Evolutionary conservation across 2,329 filamentous ascomycete genomes (phyloP).

Genomic region (Trichoderma sp.): DNA sequence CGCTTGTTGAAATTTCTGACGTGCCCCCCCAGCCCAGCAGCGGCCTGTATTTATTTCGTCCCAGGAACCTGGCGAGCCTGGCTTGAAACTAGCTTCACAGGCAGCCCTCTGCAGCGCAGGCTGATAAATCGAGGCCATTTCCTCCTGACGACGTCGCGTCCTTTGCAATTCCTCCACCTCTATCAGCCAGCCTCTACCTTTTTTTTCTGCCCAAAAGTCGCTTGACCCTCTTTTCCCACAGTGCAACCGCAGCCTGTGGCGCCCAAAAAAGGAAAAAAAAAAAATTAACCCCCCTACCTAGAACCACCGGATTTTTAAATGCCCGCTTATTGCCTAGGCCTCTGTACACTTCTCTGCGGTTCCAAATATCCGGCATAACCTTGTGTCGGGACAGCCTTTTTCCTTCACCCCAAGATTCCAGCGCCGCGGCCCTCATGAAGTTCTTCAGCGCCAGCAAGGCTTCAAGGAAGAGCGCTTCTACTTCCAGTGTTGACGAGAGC

Average conservation of each 20-base stretch:
- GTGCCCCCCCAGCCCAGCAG: conserved; percentile 28
- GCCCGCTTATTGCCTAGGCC: conserved; percentile 36
- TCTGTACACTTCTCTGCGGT: conserved; percentile 26
- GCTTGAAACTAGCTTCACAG: conserved; percentile 23
- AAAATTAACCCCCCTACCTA: conserved; percentile 7
- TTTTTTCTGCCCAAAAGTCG: conserved; percentile 25
- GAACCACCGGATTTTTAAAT: conserved; percentile 29
- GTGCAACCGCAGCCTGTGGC: conserved; percentile 13
- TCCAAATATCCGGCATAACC: conserved; percentile 43
- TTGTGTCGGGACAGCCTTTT: conserved; percentile 42
- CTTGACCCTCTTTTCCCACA: conserved; percentile 12
- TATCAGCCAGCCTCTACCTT: conserved; percentile 28
- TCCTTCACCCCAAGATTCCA: conserved; percentile 23
- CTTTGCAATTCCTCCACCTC: conserved; percentile 26
- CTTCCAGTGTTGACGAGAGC: conserved; percentile 36
- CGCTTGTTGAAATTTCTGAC: conserved; percentile 28
- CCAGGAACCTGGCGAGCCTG: conserved; percentile 9
- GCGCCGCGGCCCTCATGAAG: conserved; percentile 47
- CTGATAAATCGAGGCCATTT: conserved; percentile 34
- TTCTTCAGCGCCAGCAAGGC: conserved; percentile 50
- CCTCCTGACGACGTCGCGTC: conserved; percentile 25
- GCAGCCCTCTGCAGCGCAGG: conserved; percentile 28
- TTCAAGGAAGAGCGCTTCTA: conserved; percentile 46
- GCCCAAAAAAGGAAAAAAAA: neutral
- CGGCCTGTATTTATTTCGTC: conserved; percentile 24